Evolutionary conservation across 2,329 filamentous ascomycete genomes (phyloP).

Genomic region (Chrysoporthe deuterocubensis): DNA sequence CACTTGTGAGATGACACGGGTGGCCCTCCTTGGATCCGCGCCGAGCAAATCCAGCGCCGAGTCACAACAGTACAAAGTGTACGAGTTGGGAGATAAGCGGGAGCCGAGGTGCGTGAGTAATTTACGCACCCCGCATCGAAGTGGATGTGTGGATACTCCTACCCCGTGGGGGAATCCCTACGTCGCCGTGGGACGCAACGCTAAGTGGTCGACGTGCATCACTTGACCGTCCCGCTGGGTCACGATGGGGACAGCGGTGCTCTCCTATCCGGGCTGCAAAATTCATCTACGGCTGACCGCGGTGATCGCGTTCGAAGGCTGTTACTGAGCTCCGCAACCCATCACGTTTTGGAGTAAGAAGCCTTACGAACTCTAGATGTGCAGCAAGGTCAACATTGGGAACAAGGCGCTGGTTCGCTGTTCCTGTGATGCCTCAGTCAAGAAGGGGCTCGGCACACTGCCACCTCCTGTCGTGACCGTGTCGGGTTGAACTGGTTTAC

Average conservation of each 20-base stretch:
- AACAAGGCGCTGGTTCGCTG: background rate
- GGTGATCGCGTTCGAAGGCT: background rate
- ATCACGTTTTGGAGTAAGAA: background rate
- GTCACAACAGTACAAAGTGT: background rate
- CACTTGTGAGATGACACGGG: background rate
- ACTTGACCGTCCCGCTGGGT: background rate
- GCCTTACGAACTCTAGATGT: background rate
- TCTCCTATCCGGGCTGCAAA: background rate
- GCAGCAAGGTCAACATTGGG: background rate
- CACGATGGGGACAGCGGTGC: background rate
- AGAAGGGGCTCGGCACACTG: background rate
- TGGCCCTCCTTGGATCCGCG: too few relatives aligned
- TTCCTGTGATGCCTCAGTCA: background rate
- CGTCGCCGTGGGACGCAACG: background rate
- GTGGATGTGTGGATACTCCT: background rate
- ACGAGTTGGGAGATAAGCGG: background rate
- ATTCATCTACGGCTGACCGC: background rate
- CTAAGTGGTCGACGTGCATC: background rate
- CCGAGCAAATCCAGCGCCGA: background rate
- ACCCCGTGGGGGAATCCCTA: background rate
- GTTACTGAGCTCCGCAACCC: background rate
- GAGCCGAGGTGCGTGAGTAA: background rate
- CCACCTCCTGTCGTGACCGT: background rate
- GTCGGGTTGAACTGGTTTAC: background rate
- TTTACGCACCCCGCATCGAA: background rate